These are phyloP conservation scores for Kluyveromyces wickerhamii DNA, from an alignment of 805 yeast genomes.

Conservation along the genomic window DNA sequence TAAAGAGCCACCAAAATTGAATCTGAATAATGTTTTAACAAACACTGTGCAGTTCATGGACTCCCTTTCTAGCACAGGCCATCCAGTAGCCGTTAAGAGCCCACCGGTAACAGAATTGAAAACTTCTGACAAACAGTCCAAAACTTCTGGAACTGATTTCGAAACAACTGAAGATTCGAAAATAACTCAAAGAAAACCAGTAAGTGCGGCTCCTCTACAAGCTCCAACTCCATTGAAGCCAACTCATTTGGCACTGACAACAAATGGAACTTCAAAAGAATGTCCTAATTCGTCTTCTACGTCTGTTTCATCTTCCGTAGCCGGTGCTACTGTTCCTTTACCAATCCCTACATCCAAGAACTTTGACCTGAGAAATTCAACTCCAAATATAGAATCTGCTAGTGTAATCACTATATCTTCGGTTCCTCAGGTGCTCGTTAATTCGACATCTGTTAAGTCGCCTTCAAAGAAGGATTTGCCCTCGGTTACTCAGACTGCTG, in stretches of 20 bases:
- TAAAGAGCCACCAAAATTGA: slow-evolving; percentile 15
- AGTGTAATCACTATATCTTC: slow-evolving; percentile 4
- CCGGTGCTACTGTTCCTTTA: slow-evolving; percentile 29
- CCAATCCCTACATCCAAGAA: slow-evolving; percentile 29
- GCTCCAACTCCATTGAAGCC: neutral
- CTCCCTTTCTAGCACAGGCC: slow-evolving; percentile 1
- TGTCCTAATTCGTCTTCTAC: slow-evolving; percentile 1
- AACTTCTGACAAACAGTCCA: neutral
- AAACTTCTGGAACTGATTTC: neutral
- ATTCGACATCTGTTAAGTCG: neutral
- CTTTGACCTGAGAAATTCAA: slow-evolving; percentile 14
- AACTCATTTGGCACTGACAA: neutral
- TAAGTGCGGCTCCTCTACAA: neutral
- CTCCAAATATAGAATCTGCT: neutral
- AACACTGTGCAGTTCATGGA: slow-evolving; percentile 14
- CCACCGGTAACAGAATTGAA: neutral
- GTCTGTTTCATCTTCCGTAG: slow-evolving; percentile 13
- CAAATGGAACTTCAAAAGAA: neutral
- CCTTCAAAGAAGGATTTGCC: neutral
- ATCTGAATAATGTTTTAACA: slow-evolving; percentile 11
- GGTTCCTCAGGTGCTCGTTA: slow-evolving; percentile 2
- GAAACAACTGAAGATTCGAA: neutral
- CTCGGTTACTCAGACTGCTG: neutral
- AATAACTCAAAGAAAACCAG: neutral
- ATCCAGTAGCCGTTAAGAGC: neutral